Base-by-base conservation (phyloP, 169 alveolate genomes). In the Cryptosporidium tyzzeri region DNA sequence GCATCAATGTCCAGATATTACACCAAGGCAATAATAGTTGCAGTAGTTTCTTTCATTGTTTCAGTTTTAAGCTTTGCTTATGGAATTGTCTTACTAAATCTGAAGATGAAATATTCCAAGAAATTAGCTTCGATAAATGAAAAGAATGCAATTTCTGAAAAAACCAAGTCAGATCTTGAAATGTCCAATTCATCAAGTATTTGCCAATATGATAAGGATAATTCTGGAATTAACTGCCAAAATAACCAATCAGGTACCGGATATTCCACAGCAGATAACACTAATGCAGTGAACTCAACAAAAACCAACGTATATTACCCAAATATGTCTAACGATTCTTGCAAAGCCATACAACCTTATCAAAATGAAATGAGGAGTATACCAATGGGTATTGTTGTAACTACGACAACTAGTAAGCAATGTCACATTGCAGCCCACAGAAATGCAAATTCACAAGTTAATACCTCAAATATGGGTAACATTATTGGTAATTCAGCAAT, bases 371-470 rank as follows among this genome's bases (percentile, higher is more conserved):
- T 44, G 5, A 80, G 41, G 10, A 35, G 39, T 61, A 21, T 80
- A 5, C 89, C 89, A 3, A 33, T 65, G 59, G 89, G 89, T 9
- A 80, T 80, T 6, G 74, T 80, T 33, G 73, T 80, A 14, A 80
- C 89, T 12, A 80, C 89, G 1, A 80, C 86, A 10, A 75, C 89
- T 18, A 80, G 80, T n/a, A 62, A 65, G 33, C 86, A 73, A 59
- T 73, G 86, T 50, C 86, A 73, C 29, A 44, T 51, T 6, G 26
- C 86, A 6, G 26, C 86, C 21, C 86, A 73, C 26, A 44, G 33
- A n/a, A 55, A 50, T n/a, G 39, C 68, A 51, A 35, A 3, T 73
- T 14, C 37, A 3, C 84, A 44, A 71, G 37, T n/a, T 48, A 71
- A 0, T 31, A 5, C 31, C 33, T 35, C 69, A 71, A 71, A 48